Evolutionary conservation across 2,329 filamentous ascomycete genomes (phyloP).

Genomic region (Colletotrichum falcatum): DNA sequence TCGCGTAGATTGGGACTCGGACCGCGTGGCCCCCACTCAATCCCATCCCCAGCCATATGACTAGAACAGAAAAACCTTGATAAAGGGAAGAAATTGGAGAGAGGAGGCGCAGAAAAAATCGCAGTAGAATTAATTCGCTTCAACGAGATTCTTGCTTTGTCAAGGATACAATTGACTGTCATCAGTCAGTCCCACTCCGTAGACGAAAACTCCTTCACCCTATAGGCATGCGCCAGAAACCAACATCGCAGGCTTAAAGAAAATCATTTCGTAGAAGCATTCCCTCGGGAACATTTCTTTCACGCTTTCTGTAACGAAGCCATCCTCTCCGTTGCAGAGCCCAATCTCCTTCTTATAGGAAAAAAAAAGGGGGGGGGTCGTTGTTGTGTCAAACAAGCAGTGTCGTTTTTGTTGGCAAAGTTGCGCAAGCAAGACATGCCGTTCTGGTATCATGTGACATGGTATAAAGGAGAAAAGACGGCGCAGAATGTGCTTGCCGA

Average conservation of each 20-base stretch:
- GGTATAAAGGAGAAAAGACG: neutral
- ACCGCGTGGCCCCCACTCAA: neutral
- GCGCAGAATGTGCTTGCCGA: neutral
- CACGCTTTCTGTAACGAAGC: neutral
- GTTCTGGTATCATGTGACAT: constrained; percentile 24
- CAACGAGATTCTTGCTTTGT: neutral
- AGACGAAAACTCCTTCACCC: neutral
- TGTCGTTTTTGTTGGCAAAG: neutral
- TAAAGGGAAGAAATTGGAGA: neutral
- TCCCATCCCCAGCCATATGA: neutral
- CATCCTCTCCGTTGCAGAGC: neutral
- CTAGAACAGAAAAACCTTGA: neutral
- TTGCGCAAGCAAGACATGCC: neutral
- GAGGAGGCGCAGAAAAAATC: neutral
- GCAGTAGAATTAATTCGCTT: neutral
- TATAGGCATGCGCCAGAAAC: neutral
- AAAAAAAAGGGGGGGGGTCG: neutral
- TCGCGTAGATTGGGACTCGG: constrained; percentile 21
- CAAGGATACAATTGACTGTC: neutral
- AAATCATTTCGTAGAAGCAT: neutral
- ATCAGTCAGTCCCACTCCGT: neutral
- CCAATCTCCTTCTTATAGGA: neutral
- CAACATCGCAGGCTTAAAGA: neutral
- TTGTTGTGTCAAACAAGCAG: neutral
- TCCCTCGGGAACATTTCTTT: neutral